These are phyloP conservation scores for Quercus dentata DNA, from an alignment of 306 rosid genomes.

Conservation along the genomic window DNA sequence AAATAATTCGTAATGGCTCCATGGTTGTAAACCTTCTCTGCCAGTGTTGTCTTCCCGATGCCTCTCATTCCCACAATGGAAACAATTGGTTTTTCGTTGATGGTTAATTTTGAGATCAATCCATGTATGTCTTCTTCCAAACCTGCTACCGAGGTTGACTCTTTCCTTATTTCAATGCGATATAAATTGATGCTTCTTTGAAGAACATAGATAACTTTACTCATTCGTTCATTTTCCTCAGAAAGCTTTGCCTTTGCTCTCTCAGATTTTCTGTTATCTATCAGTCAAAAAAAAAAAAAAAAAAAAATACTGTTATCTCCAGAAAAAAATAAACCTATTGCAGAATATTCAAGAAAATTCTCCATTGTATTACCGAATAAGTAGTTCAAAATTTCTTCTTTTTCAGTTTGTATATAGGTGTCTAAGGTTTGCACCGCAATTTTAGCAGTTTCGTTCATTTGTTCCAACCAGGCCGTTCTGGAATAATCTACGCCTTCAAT, in stretches of 20 bases:
- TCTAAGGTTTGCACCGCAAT: no score
- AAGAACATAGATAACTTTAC: neutral
- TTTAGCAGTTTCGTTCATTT: neutral
- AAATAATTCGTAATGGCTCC: no score
- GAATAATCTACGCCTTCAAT: neutral
- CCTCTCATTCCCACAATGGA: conserved; percentile 41
- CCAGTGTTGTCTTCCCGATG: conserved; percentile 43
- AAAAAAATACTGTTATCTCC: no score
- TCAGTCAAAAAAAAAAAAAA: no score
- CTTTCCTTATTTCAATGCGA: neutral
- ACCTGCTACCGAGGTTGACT: conserved; percentile 21
- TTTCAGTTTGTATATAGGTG: no score
- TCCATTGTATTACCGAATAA: no score
- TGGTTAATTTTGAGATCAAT: conserved; percentile 10
- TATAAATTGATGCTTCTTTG: conserved; percentile 2
- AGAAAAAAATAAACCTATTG: no score
- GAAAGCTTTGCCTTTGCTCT: neutral
- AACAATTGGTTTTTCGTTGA: neutral
- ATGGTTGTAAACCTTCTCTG: conserved; percentile 21
- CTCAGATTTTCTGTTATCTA: no score
- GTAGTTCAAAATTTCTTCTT: no score
- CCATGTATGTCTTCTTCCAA: conserved; percentile 14
- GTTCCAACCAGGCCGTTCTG: conserved; percentile 2
- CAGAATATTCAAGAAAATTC: no score
- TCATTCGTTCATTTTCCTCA: neutral